A percentile compares a stretch with the other conserved stretches of the same genome.
Conservation (phyloP, 495 filamentous ascomycete species). For the Pseudomonodictys pantanalensis region DNA sequence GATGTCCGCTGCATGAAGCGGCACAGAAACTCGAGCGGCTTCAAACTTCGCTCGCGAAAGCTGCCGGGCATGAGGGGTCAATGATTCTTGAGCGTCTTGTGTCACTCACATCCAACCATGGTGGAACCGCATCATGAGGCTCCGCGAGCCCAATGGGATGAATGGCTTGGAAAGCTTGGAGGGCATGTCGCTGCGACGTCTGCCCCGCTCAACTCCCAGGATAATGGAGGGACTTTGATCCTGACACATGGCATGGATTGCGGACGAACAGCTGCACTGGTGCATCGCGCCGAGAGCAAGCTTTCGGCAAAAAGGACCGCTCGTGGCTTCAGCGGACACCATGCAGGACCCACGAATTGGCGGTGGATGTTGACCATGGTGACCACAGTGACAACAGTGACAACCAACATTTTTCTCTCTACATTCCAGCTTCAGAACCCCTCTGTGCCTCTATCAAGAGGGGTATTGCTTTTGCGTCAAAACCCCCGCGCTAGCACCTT, state of each 20-base stretch:
- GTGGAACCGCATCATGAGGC: slow-evolving; percentile 5
- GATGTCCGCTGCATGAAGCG: slow-evolving; percentile 18
- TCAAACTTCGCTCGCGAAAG: background rate
- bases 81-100: background rate
- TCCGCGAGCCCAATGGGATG: background rate
- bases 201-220: slow-evolving; percentile 23
- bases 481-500: slow-evolving; percentile 31
- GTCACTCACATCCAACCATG: slow-evolving; percentile 10
- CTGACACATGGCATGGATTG: slow-evolving; percentile 1
- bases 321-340: background rate
- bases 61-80: background rate
- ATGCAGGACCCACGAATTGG: too few relatives aligned
- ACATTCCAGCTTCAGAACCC: background rate
- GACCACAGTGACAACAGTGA: too few relatives aligned
- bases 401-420: too few relatives aligned
- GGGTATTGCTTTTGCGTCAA: slow-evolving; percentile 13
- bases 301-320: slow-evolving; percentile 1
- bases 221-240: background rate
- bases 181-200: background rate
- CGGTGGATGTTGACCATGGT: too few relatives aligned
- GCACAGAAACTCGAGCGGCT: background rate
- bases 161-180: background rate
- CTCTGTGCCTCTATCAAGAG: slow-evolving; percentile 1
- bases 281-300: background rate
- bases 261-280: background rate